These are phyloP conservation scores for Spergularia bocconei DNA, from an alignment of 148 eudicot species.

Conservation along the genomic window DNA sequence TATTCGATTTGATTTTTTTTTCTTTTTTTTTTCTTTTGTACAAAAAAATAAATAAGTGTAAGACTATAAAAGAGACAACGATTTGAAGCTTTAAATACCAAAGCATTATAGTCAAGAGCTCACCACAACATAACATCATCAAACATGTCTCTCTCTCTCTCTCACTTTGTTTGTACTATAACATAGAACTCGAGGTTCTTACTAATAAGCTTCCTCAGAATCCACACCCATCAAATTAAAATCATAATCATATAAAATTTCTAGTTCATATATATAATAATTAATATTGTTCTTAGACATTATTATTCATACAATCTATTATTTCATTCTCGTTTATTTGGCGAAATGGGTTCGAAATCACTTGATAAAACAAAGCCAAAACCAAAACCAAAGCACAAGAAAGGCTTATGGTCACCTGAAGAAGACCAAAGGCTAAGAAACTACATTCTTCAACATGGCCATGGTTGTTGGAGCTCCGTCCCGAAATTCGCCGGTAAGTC, in stretches of 20 bases:
- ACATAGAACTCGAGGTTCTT: no score
- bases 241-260: neutral
- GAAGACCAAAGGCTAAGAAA: constrained; percentile 61
- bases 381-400: constrained; percentile 58
- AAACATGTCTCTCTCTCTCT: neutral
- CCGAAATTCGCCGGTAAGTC: constrained; percentile 62
- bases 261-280: neutral
- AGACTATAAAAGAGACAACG: neutral
- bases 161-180: neutral
- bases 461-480: constrained; percentile 78
- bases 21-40: neutral
- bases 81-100: constrained; percentile 25
- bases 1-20: neutral
- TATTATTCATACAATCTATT: neutral
- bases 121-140: constrained; percentile 20
- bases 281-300: neutral
- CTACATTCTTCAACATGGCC: constrained; percentile 60
- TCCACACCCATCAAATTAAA: neutral
- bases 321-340: neutral
- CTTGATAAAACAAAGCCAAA: constrained; percentile 42
- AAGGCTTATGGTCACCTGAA: constrained; percentile 88
- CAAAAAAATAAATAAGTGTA: neutral
- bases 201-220: neutral
- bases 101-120: constrained; percentile 9
- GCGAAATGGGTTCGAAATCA: constrained; percentile 45